A percentile compares a stretch with the other conserved stretches of the same genome.
phyloP scores from a whole-genome alignment of 2,329 filamentous ascomycete genomes.

The Cercospora sesami region DNA sequence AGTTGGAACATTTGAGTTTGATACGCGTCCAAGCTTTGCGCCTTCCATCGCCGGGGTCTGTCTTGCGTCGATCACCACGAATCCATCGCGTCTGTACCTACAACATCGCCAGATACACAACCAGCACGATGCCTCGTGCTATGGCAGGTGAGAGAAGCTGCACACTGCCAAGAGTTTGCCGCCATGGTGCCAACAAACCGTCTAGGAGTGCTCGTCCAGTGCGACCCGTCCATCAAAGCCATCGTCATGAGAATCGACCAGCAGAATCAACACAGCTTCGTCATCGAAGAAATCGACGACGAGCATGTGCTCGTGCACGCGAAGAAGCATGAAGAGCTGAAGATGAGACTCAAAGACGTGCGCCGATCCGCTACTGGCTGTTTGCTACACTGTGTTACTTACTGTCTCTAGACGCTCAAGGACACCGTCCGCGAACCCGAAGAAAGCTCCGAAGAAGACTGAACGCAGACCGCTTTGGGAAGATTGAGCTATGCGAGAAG shows the following conservation, averaged over 20 bases:
- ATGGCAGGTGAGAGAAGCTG: constrained; percentile 24
- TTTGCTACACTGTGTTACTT: neutral
- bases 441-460: constrained; percentile 41
- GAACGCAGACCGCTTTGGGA: neutral
- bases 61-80: neutral
- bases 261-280: constrained; percentile 65
- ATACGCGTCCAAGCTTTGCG: constrained; percentile 2
- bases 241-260: constrained; percentile 77
- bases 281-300: constrained; percentile 79
- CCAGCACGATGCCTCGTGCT: constrained; percentile 29
- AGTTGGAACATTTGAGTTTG: neutral
- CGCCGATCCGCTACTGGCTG: constrained; percentile 12
- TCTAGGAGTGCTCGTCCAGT: constrained; percentile 71
- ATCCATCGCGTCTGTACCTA: neutral
- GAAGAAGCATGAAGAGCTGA: constrained; percentile 67
- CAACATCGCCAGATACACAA: neutral
- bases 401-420: constrained; percentile 36
- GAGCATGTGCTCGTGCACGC: constrained; percentile 73
- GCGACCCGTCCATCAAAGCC: constrained; percentile 83
- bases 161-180: neutral
- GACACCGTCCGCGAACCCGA: constrained; percentile 42
- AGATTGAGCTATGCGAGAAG: neutral
- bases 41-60: neutral
- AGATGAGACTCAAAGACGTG: constrained; percentile 68
- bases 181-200: constrained; percentile 1